Percentiles rank a stretch among this genome's conserved stretches.
phyloP scores from a whole-genome alignment of 2,329 filamentous ascomycete genomes.

The Sclerotinia nivalis region DNA sequence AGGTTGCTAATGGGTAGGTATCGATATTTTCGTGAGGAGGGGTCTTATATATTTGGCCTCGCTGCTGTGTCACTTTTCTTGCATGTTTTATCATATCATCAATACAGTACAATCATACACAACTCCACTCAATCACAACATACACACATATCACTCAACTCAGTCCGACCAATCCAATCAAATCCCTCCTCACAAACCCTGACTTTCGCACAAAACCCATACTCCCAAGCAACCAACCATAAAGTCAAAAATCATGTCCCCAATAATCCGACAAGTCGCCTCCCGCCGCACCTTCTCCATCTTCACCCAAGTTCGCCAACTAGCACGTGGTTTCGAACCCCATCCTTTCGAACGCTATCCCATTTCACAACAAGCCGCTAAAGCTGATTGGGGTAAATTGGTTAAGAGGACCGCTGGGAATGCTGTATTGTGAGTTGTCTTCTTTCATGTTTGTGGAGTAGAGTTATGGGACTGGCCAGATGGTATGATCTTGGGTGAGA shows the following conservation, averaged over 20 bases:
- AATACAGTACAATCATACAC: background rate
- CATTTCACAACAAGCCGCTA: constrained; percentile 12
- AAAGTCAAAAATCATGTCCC: constrained; percentile 16
- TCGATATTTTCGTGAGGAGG: background rate
- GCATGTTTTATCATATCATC: background rate
- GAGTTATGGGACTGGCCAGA: too few relatives aligned
- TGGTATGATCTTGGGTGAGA: background rate
- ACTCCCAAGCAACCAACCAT: background rate
- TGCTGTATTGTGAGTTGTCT: constrained; percentile 15
- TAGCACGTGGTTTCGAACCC: constrained; percentile 18
- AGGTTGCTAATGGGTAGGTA: background rate
- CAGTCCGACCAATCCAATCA: background rate
- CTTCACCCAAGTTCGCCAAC: constrained; percentile 9
- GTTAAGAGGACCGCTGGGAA: background rate
- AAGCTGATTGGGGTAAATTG: constrained; percentile 13
- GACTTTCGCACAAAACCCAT: background rate
- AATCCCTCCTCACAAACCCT: background rate
- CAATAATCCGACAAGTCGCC: constrained; percentile 16
- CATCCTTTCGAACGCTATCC: constrained; percentile 21
- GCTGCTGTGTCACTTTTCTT: background rate
- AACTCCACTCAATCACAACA: constrained; percentile 11
- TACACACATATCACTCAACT: background rate
- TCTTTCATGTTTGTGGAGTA: too few relatives aligned
- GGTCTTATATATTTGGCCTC: background rate
- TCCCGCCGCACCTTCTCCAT: constrained; percentile 21